A percentile compares a stretch with the other conserved stretches of the same genome.
phyloP scores from a whole-genome alignment of 176 grass and related monocot species.

The Cenchrus americanus region DNA sequence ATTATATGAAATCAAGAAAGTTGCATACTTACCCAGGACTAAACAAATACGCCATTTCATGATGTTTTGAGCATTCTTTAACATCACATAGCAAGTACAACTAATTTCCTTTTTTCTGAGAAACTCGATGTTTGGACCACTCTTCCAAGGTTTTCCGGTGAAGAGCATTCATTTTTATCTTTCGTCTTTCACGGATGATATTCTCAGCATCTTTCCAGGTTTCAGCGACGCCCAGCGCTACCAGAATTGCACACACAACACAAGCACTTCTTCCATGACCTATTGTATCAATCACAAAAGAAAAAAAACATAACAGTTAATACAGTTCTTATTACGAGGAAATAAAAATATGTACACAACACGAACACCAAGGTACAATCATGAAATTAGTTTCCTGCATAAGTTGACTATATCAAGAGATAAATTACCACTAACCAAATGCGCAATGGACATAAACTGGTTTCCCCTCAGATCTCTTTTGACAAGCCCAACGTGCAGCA shows the following conservation, averaged over 20 bases:
- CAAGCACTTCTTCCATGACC: conserved; percentile 94
- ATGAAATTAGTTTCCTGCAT: neutral
- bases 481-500: conserved; percentile 68
- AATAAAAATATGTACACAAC: neutral
- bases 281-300: conserved; percentile 7
- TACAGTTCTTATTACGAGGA: neutral
- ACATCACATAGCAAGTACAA: conserved; percentile 37
- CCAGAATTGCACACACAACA: conserved; percentile 80
- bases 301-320: conserved; percentile 17
- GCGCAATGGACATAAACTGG: conserved; percentile 86
- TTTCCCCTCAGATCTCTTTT: conserved; percentile 68
- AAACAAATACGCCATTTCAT: neutral
- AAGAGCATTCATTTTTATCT: conserved; percentile 83
- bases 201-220: conserved; percentile 83
- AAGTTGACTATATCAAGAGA: neutral
- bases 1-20: conserved; percentile 34
- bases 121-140: conserved; percentile 62
- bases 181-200: conserved; percentile 68
- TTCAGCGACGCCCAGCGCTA: conserved; percentile 62
- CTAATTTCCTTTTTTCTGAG: conserved; percentile 50
- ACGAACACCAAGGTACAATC: neutral
- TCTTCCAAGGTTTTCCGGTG: conserved; percentile 80
- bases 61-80: conserved; percentile 23
- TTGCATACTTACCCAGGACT: neutral
- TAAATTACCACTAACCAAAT: conserved; percentile 61